These are phyloP conservation scores for Macrolepiota fuliginosa DNA, from an alignment of 768 basidiomycete species.

Conservation along the genomic window DNA sequence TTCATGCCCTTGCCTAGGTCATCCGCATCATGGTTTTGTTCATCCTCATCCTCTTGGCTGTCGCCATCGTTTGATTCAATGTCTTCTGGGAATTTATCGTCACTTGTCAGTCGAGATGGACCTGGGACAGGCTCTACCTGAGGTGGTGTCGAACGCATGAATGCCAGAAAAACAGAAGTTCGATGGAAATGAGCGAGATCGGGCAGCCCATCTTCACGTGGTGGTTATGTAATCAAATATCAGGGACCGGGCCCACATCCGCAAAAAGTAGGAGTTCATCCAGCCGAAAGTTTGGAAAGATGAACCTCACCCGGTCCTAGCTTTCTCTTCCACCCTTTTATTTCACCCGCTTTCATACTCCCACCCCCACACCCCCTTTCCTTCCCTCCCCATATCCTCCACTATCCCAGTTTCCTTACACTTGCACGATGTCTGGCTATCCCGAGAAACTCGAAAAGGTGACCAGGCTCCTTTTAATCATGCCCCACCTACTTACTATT, in stretches of 20 bases:
- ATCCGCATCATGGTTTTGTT: conserved; percentile 21
- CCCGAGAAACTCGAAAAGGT: conserved; percentile 2
- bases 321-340: background rate
- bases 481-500: background rate
- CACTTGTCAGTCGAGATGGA: conserved; percentile 5
- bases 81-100: background rate
- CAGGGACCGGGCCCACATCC: background rate
- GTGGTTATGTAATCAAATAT: background rate
- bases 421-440: background rate
- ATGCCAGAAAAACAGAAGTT: background rate
- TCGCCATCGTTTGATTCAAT: conserved; percentile 3
- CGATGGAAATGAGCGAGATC: background rate
- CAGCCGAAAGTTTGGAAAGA: conserved; percentile 4
- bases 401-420: background rate
- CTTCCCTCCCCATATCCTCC: background rate
- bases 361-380: background rate
- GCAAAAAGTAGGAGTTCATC: background rate
- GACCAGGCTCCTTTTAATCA: background rate
- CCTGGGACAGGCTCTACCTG: background rate
- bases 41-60: conserved; percentile 17
- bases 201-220: background rate
- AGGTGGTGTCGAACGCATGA: background rate
- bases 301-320: background rate
- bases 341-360: background rate
- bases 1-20: conserved; percentile 50